phyloP scores from a whole-genome alignment of 768 basidiomycete species.

The Phanerodontia chrysosporium region DNA sequence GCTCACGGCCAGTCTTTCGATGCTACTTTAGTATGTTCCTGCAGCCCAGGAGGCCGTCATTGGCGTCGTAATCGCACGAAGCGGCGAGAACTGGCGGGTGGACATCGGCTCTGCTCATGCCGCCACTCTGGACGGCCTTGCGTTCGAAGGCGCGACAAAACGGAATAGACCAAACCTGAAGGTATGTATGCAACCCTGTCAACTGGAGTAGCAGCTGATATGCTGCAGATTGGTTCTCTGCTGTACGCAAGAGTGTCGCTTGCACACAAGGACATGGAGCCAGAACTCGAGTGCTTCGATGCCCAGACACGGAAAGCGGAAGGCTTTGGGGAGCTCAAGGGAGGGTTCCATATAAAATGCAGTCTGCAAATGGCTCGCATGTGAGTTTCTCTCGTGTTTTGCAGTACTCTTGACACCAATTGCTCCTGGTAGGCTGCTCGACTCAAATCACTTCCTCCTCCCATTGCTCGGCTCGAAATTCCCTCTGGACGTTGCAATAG shows the following conservation, averaged over 20 bases:
- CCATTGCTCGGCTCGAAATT: slow-evolving; percentile 76
- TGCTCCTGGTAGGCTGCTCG: slow-evolving; percentile 54
- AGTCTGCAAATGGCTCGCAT: slow-evolving; percentile 83
- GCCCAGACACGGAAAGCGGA: slow-evolving; percentile 88
- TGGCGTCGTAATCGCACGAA: slow-evolving; percentile 73
- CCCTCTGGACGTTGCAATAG: slow-evolving; percentile 84
- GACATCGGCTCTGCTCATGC: slow-evolving; percentile 89
- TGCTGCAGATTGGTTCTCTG: slow-evolving; percentile 74
- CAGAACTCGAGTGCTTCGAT: slow-evolving; percentile 95
- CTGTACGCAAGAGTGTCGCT: slow-evolving; percentile 91
- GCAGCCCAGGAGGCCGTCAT: slow-evolving; percentile 87
- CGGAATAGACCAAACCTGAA: slow-evolving; percentile 92
- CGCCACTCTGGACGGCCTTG: slow-evolving; percentile 82
- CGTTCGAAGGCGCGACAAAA: slow-evolving; percentile 96
- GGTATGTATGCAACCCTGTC: slow-evolving; percentile 35
- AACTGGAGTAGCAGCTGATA: slow-evolving; percentile 5
- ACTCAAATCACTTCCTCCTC: slow-evolving; percentile 78
- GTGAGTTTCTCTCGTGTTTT: slow-evolving; percentile 40
- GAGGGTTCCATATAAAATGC: slow-evolving; percentile 77
- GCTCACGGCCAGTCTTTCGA: no score
- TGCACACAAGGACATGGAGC: slow-evolving; percentile 97
- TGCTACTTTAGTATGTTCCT: slow-evolving; percentile 70
- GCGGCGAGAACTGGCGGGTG: slow-evolving; percentile 89
- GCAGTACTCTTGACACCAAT: background rate
- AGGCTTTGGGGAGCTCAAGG: slow-evolving; percentile 91